These are phyloP conservation scores for Microsporum audouinii DNA, from an alignment of 2,329 filamentous ascomycete genomes.

Conservation along the genomic window DNA sequence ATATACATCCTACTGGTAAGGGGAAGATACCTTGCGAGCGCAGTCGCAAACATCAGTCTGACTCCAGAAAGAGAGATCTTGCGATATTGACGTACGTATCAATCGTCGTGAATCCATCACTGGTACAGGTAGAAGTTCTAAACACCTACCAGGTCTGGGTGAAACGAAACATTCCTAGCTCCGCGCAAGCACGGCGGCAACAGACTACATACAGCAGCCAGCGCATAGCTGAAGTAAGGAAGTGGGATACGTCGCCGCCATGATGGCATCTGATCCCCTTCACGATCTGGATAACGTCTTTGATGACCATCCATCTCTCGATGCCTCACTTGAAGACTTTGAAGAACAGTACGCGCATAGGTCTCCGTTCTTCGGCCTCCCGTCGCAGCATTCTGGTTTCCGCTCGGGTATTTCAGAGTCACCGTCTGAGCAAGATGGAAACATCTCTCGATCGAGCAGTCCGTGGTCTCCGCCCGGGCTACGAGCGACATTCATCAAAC, in stretches of 20 bases:
- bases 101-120: background rate
- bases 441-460: conserved; percentile 34
- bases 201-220: background rate
- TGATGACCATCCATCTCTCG: conserved; percentile 49
- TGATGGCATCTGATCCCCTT: conserved; percentile 14
- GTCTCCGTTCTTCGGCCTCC: conserved; percentile 41
- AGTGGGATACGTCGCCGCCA: conserved; percentile 6
- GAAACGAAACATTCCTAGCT: background rate
- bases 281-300: conserved; percentile 40
- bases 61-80: background rate
- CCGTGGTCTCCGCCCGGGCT: conserved; percentile 58
- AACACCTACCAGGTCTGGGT: background rate
- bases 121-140: background rate
- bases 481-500: conserved; percentile 24
- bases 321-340: conserved; percentile 52
- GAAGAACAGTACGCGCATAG: conserved; percentile 35
- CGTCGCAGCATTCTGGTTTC: conserved; percentile 54
- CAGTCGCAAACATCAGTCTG: background rate
- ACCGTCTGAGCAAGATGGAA: conserved; percentile 31
- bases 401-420: conserved; percentile 43
- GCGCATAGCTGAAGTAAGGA: background rate
- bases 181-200: conserved; percentile 1
- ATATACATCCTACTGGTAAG: background rate
- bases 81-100: background rate
- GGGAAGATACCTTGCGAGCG: background rate